Conservation (phyloP, 2,329 filamentous ascomycete genomes). For the Zymoseptoria crescenta region DNA sequence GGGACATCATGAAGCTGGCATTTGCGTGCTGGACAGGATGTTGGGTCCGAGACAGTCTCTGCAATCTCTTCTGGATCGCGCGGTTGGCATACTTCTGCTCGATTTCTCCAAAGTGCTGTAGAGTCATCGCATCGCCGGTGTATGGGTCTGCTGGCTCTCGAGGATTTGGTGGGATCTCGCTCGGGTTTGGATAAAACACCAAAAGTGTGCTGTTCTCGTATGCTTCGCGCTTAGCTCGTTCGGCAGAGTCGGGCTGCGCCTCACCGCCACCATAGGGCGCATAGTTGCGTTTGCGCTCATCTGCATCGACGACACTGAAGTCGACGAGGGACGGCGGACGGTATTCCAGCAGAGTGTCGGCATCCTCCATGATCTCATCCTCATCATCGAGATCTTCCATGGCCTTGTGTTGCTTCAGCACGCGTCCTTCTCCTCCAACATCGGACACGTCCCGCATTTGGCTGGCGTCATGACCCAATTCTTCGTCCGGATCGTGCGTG, state of each 20-base stretch:
- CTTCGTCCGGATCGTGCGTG: conserved; percentile 63
- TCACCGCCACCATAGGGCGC: conserved; percentile 39
- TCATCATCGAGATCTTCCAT: conserved; percentile 58
- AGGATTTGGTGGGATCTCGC: conserved; percentile 41
- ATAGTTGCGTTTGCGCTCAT: conserved; percentile 39
- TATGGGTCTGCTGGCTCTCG: conserved; percentile 37
- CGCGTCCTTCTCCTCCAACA: conserved; percentile 55
- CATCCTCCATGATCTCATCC: conserved; percentile 50
- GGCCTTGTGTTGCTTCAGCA: conserved; percentile 52
- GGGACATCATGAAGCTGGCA: conserved; percentile 2
- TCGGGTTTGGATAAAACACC: conserved; percentile 38
- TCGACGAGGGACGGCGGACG: conserved; percentile 32
- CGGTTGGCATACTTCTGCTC: conserved; percentile 21
- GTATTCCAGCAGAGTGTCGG: conserved; percentile 44
- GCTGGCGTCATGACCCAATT: conserved; percentile 58
- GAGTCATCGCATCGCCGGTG: conserved; percentile 22
- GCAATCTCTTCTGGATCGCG: conserved; percentile 4
- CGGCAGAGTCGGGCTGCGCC: conserved; percentile 33
- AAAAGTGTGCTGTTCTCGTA: conserved; percentile 41
- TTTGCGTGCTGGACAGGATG: conserved; percentile 8
- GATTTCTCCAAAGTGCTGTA: conserved; percentile 34
- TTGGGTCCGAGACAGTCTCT: conserved; percentile 8
- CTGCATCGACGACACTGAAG: conserved; percentile 34
- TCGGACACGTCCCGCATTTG: conserved; percentile 66
- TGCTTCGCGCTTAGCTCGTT: conserved; percentile 37